A percentile compares a stretch with the other conserved stretches of the same genome.
Evolutionary conservation across 192 early-diverging fungal genomes (phyloP).

Genomic region (Coemansia sp.): DNA sequence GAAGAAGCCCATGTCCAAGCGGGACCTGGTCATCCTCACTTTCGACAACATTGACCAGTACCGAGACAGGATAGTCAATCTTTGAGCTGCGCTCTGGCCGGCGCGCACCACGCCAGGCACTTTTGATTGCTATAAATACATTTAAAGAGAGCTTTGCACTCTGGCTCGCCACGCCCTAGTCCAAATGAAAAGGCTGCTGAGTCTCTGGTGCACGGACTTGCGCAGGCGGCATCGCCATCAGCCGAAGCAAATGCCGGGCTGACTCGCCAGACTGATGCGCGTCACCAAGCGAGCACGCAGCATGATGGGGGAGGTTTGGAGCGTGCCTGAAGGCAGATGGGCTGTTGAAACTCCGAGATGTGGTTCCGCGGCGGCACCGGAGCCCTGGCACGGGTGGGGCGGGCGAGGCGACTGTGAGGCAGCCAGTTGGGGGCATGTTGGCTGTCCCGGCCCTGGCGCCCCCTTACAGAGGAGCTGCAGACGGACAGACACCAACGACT

Average conservation of each 20-base stretch:
- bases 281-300: no score
- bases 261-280: no score
- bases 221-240: no score
- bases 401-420: background rate
- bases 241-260: no score
- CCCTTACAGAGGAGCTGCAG: background rate
- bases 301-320: constrained; percentile 4
- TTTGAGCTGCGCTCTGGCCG: constrained; percentile 30
- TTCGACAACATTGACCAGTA: constrained; percentile 79
- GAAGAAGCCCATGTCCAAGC: constrained; percentile 87
- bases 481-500: background rate
- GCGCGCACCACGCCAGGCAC: no score
- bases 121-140: no score
- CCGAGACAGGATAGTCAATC: constrained; percentile 64
- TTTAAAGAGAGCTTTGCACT: no score
- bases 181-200: no score
- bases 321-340: background rate
- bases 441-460: background rate
- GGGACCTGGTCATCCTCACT: constrained; percentile 77
- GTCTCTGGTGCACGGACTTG: no score
- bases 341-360: background rate
- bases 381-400: background rate
- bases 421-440: background rate
- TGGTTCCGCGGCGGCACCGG: background rate
- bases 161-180: no score